These are phyloP conservation scores for Gonium pectorale DNA, from an alignment of 139 green algal species.

Conservation along the genomic window DNA sequence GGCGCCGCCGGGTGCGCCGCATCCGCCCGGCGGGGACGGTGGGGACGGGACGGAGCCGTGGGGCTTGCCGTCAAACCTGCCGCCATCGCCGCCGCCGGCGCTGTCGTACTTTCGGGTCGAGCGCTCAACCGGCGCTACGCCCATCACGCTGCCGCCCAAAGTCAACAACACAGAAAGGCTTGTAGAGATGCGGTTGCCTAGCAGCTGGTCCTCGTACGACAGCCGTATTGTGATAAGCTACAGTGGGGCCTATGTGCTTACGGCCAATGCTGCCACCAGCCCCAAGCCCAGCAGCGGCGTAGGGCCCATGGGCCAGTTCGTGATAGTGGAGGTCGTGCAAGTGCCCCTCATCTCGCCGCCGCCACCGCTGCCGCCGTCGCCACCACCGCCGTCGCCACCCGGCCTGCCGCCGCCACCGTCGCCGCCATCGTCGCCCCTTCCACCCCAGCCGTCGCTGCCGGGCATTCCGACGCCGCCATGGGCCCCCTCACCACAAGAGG, in stretches of 20 bases:
- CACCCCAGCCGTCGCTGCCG: too few relatives aligned
- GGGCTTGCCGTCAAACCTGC: too few relatives aligned
- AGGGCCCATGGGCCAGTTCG: slow-evolving; percentile 5
- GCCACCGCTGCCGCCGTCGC: not conserved
- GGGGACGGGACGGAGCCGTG: too few relatives aligned
- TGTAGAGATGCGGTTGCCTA: not conserved
- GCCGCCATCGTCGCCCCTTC: not conserved
- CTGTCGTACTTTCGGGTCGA: not conserved
- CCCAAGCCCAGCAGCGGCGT: not conserved
- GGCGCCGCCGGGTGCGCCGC: not conserved
- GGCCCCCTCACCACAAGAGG: too few relatives aligned
- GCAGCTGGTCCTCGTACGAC: not conserved
- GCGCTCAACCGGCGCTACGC: not conserved
- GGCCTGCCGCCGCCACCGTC: not conserved
- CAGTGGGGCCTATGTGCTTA: not conserved
- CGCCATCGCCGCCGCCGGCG: not conserved
- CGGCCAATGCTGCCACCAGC: not conserved
- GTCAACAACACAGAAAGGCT: not conserved
- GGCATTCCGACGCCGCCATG: too few relatives aligned
- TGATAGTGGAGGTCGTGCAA: not conserved
- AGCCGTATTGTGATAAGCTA: not conserved
- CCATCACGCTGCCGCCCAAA: not conserved
- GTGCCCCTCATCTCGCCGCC: not conserved
- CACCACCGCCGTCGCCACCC: not conserved
- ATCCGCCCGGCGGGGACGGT: too few relatives aligned